Evolutionary conservation across 345 rosid genomes (phyloP).

Genomic region (Syzygium grande): DNA sequence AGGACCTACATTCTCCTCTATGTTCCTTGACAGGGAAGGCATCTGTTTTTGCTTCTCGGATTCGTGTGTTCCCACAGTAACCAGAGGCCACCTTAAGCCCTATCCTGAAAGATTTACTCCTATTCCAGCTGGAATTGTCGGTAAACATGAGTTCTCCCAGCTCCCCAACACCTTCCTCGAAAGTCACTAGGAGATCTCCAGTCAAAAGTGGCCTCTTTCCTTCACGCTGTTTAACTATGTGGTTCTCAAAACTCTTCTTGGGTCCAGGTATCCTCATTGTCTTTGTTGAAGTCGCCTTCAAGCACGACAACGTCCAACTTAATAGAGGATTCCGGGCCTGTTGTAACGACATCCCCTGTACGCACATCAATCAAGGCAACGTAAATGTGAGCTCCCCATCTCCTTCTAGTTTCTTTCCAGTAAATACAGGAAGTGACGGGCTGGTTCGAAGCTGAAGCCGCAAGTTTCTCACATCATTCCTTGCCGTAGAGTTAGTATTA

Average conservation of each 20-base stretch:
- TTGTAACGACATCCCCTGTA: conserved; percentile 13
- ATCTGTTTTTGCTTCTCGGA: conserved; percentile 34
- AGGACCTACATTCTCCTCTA: conserved; percentile 26
- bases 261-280: conserved; percentile 4
- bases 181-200: conserved; percentile 28
- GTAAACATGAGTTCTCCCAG: conserved; percentile 27
- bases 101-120: conserved; percentile 28
- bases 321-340: conserved; percentile 22
- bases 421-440: neutral
- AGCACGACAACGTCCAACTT: conserved; percentile 28
- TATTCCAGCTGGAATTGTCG: conserved; percentile 37
- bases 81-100: conserved; percentile 37
- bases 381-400: neutral
- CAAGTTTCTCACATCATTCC: neutral
- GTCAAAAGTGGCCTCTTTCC: conserved; percentile 30
- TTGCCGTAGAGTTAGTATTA: neutral
- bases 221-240: conserved; percentile 26
- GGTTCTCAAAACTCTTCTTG: no score
- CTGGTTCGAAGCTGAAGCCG: conserved; percentile 6
- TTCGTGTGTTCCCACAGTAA: conserved; percentile 15
- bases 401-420: neutral
- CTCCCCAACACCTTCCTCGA: conserved; percentile 25
- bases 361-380: conserved; percentile 8
- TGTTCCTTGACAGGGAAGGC: conserved; percentile 27
- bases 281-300: conserved; percentile 29